phyloP scores from a whole-genome alignment of 2,329 filamentous ascomycete genomes.

The Fusarium verticillioides region DNA sequence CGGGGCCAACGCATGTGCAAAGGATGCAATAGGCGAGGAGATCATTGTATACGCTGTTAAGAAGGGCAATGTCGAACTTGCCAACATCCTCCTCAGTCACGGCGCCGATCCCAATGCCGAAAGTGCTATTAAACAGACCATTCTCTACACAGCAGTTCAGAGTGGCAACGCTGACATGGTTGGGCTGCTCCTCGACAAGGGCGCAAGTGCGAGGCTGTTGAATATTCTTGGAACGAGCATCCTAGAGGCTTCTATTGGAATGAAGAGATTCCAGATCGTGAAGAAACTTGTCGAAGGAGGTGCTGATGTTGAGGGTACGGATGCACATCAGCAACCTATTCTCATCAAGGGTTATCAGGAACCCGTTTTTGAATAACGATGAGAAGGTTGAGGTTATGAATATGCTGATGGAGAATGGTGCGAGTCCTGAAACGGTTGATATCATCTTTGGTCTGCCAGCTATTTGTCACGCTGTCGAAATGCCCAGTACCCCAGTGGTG shows the following conservation, averaged over 20 bases:
- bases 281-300: background rate
- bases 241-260: background rate
- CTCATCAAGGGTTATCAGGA: conserved; percentile 5
- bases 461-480: conserved; percentile 15
- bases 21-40: background rate
- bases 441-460: background rate
- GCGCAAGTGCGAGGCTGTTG: background rate
- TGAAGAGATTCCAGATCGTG: background rate
- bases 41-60: background rate
- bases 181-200: background rate
- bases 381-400: conserved; percentile 1
- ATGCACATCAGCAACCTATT: background rate
- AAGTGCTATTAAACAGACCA: background rate
- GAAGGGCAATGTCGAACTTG: background rate
- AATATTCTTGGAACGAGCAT: background rate
- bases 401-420: background rate
- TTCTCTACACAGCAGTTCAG: background rate
- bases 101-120: background rate
- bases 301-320: background rate
- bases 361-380: background rate
- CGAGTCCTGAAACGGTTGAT: background rate
- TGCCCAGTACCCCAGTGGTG: background rate
- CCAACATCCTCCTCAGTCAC: background rate
- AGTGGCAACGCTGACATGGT: background rate
- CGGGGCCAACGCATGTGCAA: background rate